Percentiles rank a stretch among this genome's conserved stretches.
These are phyloP conservation scores for Emericellopsis atlantica DNA, from an alignment of 2,329 filamentous ascomycete genomes.

Conservation along the genomic window DNA sequence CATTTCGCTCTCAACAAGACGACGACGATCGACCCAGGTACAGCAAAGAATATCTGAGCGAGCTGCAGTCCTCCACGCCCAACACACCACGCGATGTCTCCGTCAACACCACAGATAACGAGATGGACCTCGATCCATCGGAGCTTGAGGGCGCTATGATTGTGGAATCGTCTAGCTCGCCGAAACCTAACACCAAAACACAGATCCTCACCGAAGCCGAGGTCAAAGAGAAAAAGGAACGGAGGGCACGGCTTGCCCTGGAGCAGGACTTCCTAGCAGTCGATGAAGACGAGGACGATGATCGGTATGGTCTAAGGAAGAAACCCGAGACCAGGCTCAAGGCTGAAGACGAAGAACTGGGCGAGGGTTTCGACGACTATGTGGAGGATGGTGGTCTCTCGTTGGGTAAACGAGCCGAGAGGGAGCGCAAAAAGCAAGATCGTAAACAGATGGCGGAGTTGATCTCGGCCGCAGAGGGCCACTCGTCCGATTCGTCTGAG, in stretches of 20 bases:
- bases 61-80: slow-evolving; percentile 76
- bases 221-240: slow-evolving; percentile 82
- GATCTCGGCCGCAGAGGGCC: slow-evolving; percentile 67
- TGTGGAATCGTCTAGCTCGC: slow-evolving; percentile 33
- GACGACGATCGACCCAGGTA: slow-evolving; percentile 68
- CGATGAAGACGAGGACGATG: slow-evolving; percentile 37
- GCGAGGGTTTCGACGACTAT: slow-evolving; percentile 87
- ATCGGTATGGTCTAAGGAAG: slow-evolving; percentile 30
- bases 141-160: slow-evolving; percentile 54
- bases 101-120: slow-evolving; percentile 28
- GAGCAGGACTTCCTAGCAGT: slow-evolving; percentile 55
- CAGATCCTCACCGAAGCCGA: slow-evolving; percentile 70
- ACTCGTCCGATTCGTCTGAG: slow-evolving; percentile 47
- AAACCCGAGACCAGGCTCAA: slow-evolving; percentile 64
- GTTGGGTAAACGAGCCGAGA: slow-evolving; percentile 67
- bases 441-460: slow-evolving; percentile 71
- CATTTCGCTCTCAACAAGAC: slow-evolving; percentile 40
- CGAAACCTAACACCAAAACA: slow-evolving; percentile 18
- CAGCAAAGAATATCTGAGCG: slow-evolving; percentile 73
- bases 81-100: slow-evolving; percentile 60
- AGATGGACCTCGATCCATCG: slow-evolving; percentile 43
- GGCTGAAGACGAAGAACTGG: slow-evolving; percentile 80
- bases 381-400: slow-evolving; percentile 74
- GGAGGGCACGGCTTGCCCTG: slow-evolving; percentile 68
- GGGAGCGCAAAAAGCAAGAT: slow-evolving; percentile 51